phyloP scores from a whole-genome alignment of 257 asterid species.

The Marsdenia floribunda region DNA sequence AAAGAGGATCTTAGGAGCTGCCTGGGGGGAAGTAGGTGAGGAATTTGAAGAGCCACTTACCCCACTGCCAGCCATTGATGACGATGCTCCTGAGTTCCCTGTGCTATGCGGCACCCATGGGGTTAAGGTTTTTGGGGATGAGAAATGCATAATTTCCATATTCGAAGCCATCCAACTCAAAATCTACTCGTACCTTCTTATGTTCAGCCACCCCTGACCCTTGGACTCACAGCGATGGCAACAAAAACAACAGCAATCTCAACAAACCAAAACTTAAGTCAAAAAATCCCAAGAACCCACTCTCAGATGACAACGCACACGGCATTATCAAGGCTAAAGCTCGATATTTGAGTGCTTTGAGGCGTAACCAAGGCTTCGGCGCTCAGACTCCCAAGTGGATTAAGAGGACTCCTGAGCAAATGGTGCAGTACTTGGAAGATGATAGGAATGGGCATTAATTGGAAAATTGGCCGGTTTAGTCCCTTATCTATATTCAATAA shows the following conservation, averaged over 20 bases:
- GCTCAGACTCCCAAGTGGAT: slow-evolving; percentile 91
- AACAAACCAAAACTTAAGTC: slow-evolving; percentile 69
- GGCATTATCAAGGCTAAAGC: slow-evolving; percentile 92
- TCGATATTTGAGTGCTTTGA: slow-evolving; percentile 58
- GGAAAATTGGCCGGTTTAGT: too few relatives aligned
- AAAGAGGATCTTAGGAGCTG: slow-evolving; percentile 76
- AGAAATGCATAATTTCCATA: slow-evolving; percentile 14
- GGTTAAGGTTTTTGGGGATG: background rate
- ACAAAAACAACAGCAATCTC: slow-evolving; percentile 26
- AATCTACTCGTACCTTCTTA: slow-evolving; percentile 17
- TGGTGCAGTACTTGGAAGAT: slow-evolving; percentile 81
- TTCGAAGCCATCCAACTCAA: slow-evolving; percentile 20
- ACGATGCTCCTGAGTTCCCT: background rate
- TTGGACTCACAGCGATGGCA: slow-evolving; percentile 83
- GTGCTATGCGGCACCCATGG: slow-evolving; percentile 12
- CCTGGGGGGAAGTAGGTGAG: slow-evolving; percentile 6
- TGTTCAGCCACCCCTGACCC: slow-evolving; percentile 79
- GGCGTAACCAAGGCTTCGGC: slow-evolving; percentile 84
- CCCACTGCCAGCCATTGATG: slow-evolving; percentile 4
- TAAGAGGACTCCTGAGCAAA: slow-evolving; percentile 84
- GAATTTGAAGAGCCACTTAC: slow-evolving; percentile 3
- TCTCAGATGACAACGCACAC: slow-evolving; percentile 87
- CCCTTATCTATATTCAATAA: too few relatives aligned
- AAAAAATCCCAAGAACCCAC: slow-evolving; percentile 69
- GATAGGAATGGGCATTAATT: slow-evolving; percentile 65